Base-by-base conservation (phyloP, 345 rosid genomes). In the Eucalyptus pauciflora region DNA sequence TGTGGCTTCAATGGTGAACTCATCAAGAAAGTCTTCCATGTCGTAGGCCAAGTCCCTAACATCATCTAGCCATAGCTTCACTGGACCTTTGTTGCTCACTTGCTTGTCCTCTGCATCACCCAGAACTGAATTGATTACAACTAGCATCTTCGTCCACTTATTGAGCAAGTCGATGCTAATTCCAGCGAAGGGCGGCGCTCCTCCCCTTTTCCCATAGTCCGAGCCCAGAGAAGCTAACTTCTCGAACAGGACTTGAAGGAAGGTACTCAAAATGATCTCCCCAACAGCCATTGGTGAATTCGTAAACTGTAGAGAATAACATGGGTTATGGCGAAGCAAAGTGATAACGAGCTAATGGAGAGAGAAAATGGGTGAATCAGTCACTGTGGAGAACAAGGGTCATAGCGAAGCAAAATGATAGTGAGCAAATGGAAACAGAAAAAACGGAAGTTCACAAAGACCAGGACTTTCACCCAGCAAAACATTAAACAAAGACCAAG, bases 171-270 rank as follows among this genome's bases (percentile, higher is more conserved):
- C 71, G 7, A 29, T 3, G 71, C 17, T 29, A n/a, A 62, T 2
- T 62, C 67, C 2, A 60, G 2, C 27, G 15, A 60, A 60, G 67
- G 67, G 67, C 1, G 0, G 4, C 5, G 31, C 15, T 60, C 37
- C 37, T 13, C 16, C 3, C 16, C 9, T 0, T 71, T 37, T 13
- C 13, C 0, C 45, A 71, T 37, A 37, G 25, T 15, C 25, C 7
- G 1, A 71, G 11, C 24, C 43, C 1, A 9, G 4, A 33, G 81
- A 33, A 71, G 25, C 46, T 12, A 71, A 71, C 81, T 33, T 71
- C 13, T 71, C 25, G 13, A 71, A 33, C 0, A 71, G 3, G 46
- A 18, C 45, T 3, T 71, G 45, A 71, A 71, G 25, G 7, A 33
- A 37, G 25, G 46, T 1, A 71, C 81, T 18, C 46, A 71, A 71